Percentiles rank a stretch among this genome's conserved stretches.
Conservation (phyloP, 371 early-diverging fungal genomes). For the Massospora cicadina region DNA sequence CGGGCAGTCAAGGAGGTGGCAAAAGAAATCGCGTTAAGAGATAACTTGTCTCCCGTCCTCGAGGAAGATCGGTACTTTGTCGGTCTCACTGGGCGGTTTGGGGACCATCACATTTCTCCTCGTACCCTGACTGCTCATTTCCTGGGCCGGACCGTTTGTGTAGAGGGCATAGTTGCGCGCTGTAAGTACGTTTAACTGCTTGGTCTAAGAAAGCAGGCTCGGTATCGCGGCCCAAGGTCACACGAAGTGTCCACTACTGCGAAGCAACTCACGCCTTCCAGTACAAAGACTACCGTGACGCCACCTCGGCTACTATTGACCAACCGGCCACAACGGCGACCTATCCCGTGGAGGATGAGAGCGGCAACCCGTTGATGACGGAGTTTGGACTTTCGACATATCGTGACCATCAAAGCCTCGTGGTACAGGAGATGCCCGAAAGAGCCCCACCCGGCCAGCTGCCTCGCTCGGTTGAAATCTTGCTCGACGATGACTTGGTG, state of each 20-base stretch:
- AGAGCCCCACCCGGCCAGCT: constrained; percentile 95
- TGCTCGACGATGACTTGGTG: constrained; percentile 94
- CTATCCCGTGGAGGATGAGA: constrained; percentile 82
- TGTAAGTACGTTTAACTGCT: constrained; percentile 28
- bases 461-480: constrained; percentile 92
- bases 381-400: constrained; percentile 93
- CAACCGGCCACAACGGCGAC: constrained; percentile 43
- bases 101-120: constrained; percentile 77
- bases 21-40: constrained; percentile 30
- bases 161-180: constrained; percentile 98
- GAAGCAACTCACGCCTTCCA: constrained; percentile 67
- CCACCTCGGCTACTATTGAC: constrained; percentile 29
- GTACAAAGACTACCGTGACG: constrained; percentile 83
- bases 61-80: constrained; percentile 39
- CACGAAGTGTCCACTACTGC: constrained; percentile 86
- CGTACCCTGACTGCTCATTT: constrained; percentile 68
- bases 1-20: constrained; percentile 73
- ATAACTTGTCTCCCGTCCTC: constrained; percentile 17
- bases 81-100: constrained; percentile 91
- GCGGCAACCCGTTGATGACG: constrained; percentile 76
- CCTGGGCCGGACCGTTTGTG: constrained; percentile 79
- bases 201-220: constrained; percentile 38
- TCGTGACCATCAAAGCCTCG: constrained; percentile 89
- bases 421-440: constrained; percentile 99
- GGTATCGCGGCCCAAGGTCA: constrained; percentile 92